Evolutionary conservation across 176 grass and related monocot species (phyloP).

Genomic region (Elaeis guineensis): DNA sequence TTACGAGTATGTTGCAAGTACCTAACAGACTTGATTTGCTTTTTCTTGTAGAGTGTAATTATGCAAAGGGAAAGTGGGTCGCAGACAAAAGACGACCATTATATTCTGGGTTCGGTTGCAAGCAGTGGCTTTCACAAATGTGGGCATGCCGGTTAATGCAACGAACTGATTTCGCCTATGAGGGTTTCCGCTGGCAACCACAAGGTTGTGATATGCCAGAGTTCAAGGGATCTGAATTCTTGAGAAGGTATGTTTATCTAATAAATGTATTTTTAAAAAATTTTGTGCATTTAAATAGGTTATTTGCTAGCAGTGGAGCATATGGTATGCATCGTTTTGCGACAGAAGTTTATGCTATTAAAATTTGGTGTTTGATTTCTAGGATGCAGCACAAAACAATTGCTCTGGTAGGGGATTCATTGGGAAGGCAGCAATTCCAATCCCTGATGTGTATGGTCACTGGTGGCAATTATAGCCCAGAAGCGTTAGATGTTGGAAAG

Average conservation of each 20-base stretch:
- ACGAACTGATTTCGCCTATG: slow-evolving; percentile 58
- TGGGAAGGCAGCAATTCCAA: slow-evolving; percentile 97
- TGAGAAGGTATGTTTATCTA: slow-evolving; percentile 39
- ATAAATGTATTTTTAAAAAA: background rate
- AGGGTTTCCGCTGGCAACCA: slow-evolving; percentile 77
- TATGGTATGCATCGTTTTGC: background rate
- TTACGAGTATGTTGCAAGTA: background rate
- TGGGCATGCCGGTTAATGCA: slow-evolving; percentile 93
- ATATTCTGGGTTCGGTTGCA: slow-evolving; percentile 82
- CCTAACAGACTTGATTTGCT: slow-evolving; percentile 1
- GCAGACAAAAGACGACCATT: slow-evolving; percentile 50
- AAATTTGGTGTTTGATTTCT: slow-evolving; percentile 21
- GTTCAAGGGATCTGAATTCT: slow-evolving; percentile 56
- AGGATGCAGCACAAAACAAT: slow-evolving; percentile 82
- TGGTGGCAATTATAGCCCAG: slow-evolving; percentile 51
- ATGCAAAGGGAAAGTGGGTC: slow-evolving; percentile 83
- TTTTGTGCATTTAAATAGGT: background rate
- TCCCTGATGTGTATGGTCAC: slow-evolving; percentile 90
- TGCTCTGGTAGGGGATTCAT: slow-evolving; percentile 94
- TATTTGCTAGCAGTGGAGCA: slow-evolving; percentile 3
- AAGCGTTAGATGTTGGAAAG: slow-evolving; percentile 72
- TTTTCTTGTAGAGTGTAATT: slow-evolving; percentile 57
- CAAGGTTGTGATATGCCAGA: slow-evolving; percentile 70
- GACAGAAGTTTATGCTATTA: background rate
- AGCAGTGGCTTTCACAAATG: slow-evolving; percentile 79